phyloP scores from a whole-genome alignment of 257 asterid genomes.

The Cordia subcordata region DNA sequence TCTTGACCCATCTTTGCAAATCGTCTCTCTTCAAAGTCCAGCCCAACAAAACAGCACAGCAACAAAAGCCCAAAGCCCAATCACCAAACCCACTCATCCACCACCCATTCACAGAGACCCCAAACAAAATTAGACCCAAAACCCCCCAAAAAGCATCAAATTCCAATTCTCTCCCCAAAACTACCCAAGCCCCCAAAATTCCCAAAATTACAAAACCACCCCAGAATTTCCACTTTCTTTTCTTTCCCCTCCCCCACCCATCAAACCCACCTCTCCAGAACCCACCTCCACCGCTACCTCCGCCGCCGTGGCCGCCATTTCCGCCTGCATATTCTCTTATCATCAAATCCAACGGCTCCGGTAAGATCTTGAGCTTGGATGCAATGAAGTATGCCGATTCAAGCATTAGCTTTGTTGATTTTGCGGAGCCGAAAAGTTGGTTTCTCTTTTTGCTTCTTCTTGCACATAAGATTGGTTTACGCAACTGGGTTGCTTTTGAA shows the following conservation, averaged over 20 bases:
- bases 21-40: conserved; percentile 32
- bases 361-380: conserved; percentile 52
- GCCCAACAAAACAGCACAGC: conserved; percentile 55
- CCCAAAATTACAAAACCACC: conserved; percentile 35
- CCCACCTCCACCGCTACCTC: conserved; percentile 39
- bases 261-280: conserved; percentile 41
- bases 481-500: conserved; percentile 11
- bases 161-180: conserved; percentile 36
- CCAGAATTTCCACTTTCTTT: conserved; percentile 30
- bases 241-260: conserved; percentile 49
- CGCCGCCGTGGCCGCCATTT: conserved; percentile 49
- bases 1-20: conserved; percentile 5
- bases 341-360: conserved; percentile 56
- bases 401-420: conserved; percentile 43
- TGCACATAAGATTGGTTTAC: conserved; percentile 33
- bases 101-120: conserved; percentile 55
- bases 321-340: conserved; percentile 57
- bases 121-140: conserved; percentile 49
- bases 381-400: conserved; percentile 65
- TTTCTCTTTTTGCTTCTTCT: conserved; percentile 31
- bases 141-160: conserved; percentile 28
- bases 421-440: conserved; percentile 23
- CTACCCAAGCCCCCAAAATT: conserved; percentile 35
- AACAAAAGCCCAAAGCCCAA: conserved; percentile 68
- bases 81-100: conserved; percentile 49